Conservation (phyloP, 2,329 filamentous ascomycete genomes). For the Pseudogymnoascus verrucosus region DNA sequence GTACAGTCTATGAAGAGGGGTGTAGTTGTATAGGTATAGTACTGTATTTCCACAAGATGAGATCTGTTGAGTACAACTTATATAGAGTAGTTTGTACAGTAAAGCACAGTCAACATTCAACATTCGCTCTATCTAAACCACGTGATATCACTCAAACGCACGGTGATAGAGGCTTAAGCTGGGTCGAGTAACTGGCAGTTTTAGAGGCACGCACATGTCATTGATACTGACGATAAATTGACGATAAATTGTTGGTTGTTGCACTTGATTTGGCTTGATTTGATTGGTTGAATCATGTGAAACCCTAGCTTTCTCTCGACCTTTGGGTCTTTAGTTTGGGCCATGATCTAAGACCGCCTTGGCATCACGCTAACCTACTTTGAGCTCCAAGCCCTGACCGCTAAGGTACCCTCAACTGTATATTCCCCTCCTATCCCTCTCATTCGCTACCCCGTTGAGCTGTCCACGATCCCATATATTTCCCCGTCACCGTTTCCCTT, state of each 20-base stretch:
- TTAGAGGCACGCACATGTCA: neutral
- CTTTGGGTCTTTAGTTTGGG: neutral
- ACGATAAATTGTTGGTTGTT: neutral
- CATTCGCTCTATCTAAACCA: neutral
- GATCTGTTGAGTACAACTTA: neutral
- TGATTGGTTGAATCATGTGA: neutral
- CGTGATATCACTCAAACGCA: neutral
- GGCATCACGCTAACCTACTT: neutral
- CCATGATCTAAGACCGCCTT: constrained; percentile 1
- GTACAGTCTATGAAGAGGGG: neutral
- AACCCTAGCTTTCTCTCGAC: neutral
- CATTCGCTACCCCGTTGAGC: constrained; percentile 9
- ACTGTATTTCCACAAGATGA: neutral
- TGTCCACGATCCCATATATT: constrained; percentile 11
- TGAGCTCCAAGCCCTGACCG: constrained; percentile 7
- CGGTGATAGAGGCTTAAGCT: neutral
- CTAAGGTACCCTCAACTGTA: constrained; percentile 1
- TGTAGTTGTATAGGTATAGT: neutral
- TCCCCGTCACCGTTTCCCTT: neutral
- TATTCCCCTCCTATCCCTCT: constrained; percentile 4
- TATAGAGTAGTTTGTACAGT: neutral
- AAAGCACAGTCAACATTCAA: neutral
- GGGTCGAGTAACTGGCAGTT: neutral
- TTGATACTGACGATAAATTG: neutral
- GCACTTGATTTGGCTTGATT: neutral